Evolutionary conservation across 306 rosid genomes (phyloP).

Genomic region (Bauhinia variegata): DNA sequence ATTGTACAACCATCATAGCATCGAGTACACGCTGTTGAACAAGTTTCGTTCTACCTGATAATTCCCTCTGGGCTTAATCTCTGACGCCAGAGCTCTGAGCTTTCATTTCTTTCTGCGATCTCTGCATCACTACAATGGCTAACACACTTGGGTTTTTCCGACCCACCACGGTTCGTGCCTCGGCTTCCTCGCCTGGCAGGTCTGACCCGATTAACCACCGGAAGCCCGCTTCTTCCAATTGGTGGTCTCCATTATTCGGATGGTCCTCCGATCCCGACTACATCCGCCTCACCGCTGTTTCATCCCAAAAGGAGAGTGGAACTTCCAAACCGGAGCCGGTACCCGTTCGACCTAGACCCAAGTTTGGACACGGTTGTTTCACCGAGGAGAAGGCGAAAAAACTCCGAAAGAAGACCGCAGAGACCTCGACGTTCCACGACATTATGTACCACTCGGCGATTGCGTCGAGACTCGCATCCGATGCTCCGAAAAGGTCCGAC

Average conservation of each 20-base stretch:
- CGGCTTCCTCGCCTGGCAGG: conserved; percentile 31
- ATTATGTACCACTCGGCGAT: conserved; percentile 80
- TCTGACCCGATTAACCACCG: conserved; percentile 40
- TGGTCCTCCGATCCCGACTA: conserved; percentile 70
- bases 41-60: not conserved
- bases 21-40: not conserved
- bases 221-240: conserved; percentile 48
- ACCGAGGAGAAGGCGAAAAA: conserved; percentile 75
- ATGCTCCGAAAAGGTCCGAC: conserved; percentile 39
- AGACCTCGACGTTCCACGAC: conserved; percentile 71
- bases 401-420: conserved; percentile 63
- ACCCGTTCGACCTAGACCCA: conserved; percentile 33
- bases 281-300: conserved; percentile 22
- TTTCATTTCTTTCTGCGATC: not conserved
- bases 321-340: conserved; percentile 17
- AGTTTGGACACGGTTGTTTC: conserved; percentile 56
- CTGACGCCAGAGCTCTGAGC: not conserved
- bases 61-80: not conserved
- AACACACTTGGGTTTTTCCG: conserved; percentile 41
- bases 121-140: conserved; percentile 44
- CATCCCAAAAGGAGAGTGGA: not conserved
- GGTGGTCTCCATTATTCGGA: conserved; percentile 77
- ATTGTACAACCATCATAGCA: not conserved
- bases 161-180: conserved; percentile 45
- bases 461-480: conserved; percentile 76